Evolutionary conservation across 345 rosid species (phyloP).

Genomic region (Euphorbia tirucalli): DNA sequence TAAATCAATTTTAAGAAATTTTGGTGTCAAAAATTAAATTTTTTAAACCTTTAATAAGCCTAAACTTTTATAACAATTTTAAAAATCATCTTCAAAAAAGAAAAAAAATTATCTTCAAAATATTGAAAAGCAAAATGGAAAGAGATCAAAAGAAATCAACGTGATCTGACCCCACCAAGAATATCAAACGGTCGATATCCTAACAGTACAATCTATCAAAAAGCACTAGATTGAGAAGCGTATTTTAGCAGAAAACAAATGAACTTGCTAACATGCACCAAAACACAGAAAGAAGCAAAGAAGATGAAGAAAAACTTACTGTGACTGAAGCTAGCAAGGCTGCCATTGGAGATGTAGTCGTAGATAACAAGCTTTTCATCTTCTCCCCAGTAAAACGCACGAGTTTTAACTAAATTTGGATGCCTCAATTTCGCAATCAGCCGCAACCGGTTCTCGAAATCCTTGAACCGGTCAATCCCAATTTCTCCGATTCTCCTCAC

Average conservation of each 20-base stretch:
- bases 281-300: neutral
- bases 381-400: slow-evolving; percentile 83
- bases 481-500: slow-evolving; percentile 86
- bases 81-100: too few species aligned
- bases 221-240: neutral
- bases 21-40: too few species aligned
- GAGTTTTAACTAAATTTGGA: slow-evolving; percentile 63
- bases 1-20: too few species aligned
- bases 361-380: slow-evolving; percentile 85
- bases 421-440: slow-evolving; percentile 63
- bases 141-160: too few species aligned
- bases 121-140: too few species aligned
- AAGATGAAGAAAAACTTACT: slow-evolving; percentile 38
- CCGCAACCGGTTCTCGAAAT: slow-evolving; percentile 69
- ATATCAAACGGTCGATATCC: neutral
- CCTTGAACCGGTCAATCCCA: slow-evolving; percentile 50
- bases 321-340: slow-evolving; percentile 51
- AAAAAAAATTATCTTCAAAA: too few species aligned
- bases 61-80: too few species aligned
- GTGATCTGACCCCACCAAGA: neutral
- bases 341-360: slow-evolving; percentile 71
- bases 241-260: slow-evolving; percentile 5
- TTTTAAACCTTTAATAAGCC: too few species aligned
- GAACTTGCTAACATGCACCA: slow-evolving; percentile 22
- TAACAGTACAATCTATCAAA: neutral